Evolutionary conservation across 305 asterid species (phyloP), one percentile per base, ranked within the genome.

Genomic region (Fraxinus xanthoxyloides): DNA sequence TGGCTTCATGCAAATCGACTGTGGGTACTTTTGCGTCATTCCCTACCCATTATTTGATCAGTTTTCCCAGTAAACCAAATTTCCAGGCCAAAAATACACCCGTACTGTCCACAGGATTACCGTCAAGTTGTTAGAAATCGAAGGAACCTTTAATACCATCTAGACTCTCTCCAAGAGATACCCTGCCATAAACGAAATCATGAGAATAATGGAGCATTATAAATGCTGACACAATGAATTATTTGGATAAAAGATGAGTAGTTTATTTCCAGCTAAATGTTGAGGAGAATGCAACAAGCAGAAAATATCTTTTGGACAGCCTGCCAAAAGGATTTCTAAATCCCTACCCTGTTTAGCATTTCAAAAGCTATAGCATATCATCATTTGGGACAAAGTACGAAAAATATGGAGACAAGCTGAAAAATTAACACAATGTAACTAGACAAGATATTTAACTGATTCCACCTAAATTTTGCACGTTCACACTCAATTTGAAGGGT

Each of bases 131-230:
- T 70, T 73, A 88, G 32, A 24, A 54, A 43, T 82, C 79, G 17
- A 89, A 92, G 74, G 92, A 85, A 72, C 96, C 98, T 86, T 79
- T 87, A 59, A 94, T 85, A 40, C 90, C 97, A 13, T 93, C 97
- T 83, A 94, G 85, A 86, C 93, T 92, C 87, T 94, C 93, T 82
- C 98, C 97, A 26, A 94, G 92, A 75, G 97, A 94, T 15, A 69
- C 87, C 90, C 98, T 94, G 93, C 87, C 76, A 85, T 65, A 40
- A 36, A 65, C 51, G 21, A 72, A 80, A 26, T 34, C 54, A 32
- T 70, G 38, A 81, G 10, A 48, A 23, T 51, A 40, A 43, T 72
- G 4, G 3, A 30, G n/a, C 72, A 63, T 31, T 43, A 43, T 43
- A 21, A 13, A 77, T n/a, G 43, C 24, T 23, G 63, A 74, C 40